Evolutionary conservation across 1,284 basidiomycete species (phyloP).

Genomic region (Sanguinoderma infundibulare): DNA sequence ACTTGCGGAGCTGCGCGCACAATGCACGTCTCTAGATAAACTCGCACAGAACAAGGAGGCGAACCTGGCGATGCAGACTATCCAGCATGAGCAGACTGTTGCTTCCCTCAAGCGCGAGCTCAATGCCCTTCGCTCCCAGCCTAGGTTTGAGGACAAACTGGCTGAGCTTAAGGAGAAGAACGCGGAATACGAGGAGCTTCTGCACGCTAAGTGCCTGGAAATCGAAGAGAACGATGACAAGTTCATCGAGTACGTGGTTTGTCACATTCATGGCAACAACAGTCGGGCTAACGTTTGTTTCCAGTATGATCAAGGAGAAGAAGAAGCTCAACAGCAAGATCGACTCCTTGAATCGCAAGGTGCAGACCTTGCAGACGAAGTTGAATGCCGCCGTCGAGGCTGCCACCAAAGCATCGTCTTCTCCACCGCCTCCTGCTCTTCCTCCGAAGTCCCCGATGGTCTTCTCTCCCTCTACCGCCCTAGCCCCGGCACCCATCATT

Average conservation of each 20-base stretch:
- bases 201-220: constrained; percentile 71
- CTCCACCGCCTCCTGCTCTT: constrained; percentile 19
- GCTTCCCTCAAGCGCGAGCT: constrained; percentile 61
- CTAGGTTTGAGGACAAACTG: constrained; percentile 57
- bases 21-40: constrained; percentile 58
- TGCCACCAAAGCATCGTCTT: constrained; percentile 26
- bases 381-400: constrained; percentile 54
- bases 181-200: constrained; percentile 71
- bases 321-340: constrained; percentile 73
- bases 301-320: constrained; percentile 75
- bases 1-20: constrained; percentile 48
- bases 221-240: constrained; percentile 84
- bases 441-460: constrained; percentile 4
- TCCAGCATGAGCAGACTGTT: constrained; percentile 67
- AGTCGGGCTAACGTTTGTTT: background rate
- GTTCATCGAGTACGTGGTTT: constrained; percentile 66
- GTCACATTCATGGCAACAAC: too few relatives aligned
- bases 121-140: constrained; percentile 52
- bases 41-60: constrained; percentile 63
- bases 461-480: constrained; percentile 11
- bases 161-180: constrained; percentile 69
- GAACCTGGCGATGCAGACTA: constrained; percentile 60
- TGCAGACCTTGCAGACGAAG: constrained; percentile 71
- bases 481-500: constrained; percentile 16
- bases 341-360: constrained; percentile 70